Evolutionary conservation across 2,329 filamentous ascomycete species (phyloP), one percentile per base, ranked within the genome.

Genomic region (Alternaria ethzedia): DNA sequence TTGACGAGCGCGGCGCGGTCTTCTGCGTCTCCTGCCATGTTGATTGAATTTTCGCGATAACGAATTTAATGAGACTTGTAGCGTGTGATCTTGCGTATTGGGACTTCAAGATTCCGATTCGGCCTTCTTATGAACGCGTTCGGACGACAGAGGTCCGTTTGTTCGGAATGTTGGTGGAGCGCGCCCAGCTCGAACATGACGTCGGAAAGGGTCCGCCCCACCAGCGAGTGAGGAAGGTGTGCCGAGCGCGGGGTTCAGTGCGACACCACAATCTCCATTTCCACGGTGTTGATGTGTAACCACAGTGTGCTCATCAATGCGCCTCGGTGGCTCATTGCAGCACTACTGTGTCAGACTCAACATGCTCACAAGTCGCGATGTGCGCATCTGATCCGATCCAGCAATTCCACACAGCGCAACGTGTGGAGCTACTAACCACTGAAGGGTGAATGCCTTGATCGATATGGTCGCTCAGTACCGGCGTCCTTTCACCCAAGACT

Each of bases 1-100:
- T 80, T 77, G 26, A 80, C 78, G 41, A 87, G 80, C 46, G 79
- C 76, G 44, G 83, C 80, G 65, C 83, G 76, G 62, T 82, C 78
- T 43, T 78, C 69, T 70, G 76, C 75, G 50, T 72, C 75, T 59
- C 73, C 75, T n/a, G 78, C 61, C 78, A 79, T 80, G 44, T 55
- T 75, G 67, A 20, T 17, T 17, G 15, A 12, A 21, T 45, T 10
- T 5, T 15, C 17, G 26, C 17, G 23, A 4, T 21, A n/a, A 10
- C 12, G 23, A 17, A 20, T 50, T 26, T 8, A 12, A 9, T 47
- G 5, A n/a, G 30, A 45, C 3, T 17, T 12, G 10, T 13, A 25
- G 6, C 43, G 8, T 6, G 0, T 6, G 32, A 49, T 23, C 17
- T 20, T 2, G 12, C 2, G 5, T 20, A 6, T 5, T 12, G 15